phyloP scores from a whole-genome alignment of 805 yeast species.

The Limtongia smithiae region DNA sequence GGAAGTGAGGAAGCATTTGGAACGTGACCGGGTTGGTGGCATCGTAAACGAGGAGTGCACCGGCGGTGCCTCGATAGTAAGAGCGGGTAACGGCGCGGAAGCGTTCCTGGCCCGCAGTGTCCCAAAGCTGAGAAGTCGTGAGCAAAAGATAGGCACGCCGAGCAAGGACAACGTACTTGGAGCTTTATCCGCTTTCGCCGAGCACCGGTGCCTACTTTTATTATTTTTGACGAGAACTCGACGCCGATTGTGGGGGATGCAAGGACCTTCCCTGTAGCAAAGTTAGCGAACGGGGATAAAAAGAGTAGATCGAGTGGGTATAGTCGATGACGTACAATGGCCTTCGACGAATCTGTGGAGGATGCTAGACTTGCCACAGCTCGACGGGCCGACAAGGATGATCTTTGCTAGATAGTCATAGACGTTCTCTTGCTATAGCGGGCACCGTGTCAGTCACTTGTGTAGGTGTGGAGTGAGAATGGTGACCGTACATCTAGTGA shows the following conservation, averaged over 20 bases:
- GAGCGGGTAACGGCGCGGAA: constrained; percentile 93
- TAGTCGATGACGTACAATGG: constrained; percentile 32
- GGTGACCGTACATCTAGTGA: constrained; percentile 12
- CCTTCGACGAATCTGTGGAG: constrained; percentile 43
- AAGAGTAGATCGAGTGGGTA: no score
- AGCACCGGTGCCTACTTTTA: constrained; percentile 36
- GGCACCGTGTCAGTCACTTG: neutral
- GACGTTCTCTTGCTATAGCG: constrained; percentile 20
- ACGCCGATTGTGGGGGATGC: constrained; percentile 42
- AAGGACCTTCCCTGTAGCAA: constrained; percentile 36
- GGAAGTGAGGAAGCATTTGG: constrained; percentile 82
- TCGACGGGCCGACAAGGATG: constrained; percentile 46
- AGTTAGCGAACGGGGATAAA: no score
- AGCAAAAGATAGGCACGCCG: constrained; percentile 36
- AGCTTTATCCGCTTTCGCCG: constrained; percentile 31
- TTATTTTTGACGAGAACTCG: constrained; percentile 40
- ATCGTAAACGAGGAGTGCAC: constrained; percentile 87
- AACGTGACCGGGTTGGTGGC: constrained; percentile 80
- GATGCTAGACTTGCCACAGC: constrained; percentile 48
- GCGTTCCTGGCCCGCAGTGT: constrained; percentile 95
- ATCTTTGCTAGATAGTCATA: constrained; percentile 42
- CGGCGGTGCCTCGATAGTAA: constrained; percentile 92
- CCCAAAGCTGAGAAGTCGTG: constrained; percentile 86
- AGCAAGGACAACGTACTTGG: constrained; percentile 30
- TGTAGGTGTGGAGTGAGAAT: neutral